A percentile compares a stretch with the other conserved stretches of the same genome.
Evolutionary conservation across 2,329 filamentous ascomycete species (phyloP).

Genomic region (Diplodia scrobiculata): DNA sequence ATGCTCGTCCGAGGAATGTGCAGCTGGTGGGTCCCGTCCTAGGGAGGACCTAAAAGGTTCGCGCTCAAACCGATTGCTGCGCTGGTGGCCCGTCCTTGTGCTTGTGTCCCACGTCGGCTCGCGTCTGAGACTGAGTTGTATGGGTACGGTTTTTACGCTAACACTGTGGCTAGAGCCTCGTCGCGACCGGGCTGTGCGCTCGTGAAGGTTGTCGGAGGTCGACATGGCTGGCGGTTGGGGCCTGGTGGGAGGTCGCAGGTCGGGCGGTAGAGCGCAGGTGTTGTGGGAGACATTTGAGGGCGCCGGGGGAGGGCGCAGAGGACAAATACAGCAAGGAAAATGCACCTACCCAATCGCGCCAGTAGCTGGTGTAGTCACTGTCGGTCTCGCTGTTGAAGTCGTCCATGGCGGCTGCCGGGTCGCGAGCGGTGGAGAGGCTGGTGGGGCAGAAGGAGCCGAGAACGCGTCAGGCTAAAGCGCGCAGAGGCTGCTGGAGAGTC

Average conservation of each 20-base stretch:
- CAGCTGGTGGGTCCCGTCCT: neutral
- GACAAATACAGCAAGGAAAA: constrained; percentile 3
- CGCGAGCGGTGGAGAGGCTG: neutral
- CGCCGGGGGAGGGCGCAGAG: neutral
- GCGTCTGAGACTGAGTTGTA: neutral
- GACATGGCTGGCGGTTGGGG: constrained; percentile 20
- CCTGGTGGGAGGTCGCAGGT: constrained; percentile 6
- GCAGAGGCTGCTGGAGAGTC: neutral
- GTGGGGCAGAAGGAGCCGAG: neutral
- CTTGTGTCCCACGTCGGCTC: neutral
- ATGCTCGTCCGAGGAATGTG: neutral
- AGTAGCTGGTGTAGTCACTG: constrained; percentile 98
- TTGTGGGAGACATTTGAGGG: neutral
- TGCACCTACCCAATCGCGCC: constrained; percentile 92
- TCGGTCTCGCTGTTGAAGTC: constrained; percentile 98
- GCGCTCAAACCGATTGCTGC: constrained; percentile 20
- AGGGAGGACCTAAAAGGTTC: neutral
- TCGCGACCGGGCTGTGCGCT: neutral
- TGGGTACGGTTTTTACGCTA: neutral
- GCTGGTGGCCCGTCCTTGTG: neutral
- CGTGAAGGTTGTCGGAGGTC: neutral
- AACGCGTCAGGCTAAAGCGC: constrained; percentile 20
- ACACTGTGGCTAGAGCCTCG: neutral
- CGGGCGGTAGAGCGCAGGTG: constrained; percentile 17
- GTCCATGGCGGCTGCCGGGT: constrained; percentile 65